A percentile compares a stretch with the other conserved stretches of the same genome.
Conservation (phyloP, 805 yeast species). For the Limtongia smithiae region DNA sequence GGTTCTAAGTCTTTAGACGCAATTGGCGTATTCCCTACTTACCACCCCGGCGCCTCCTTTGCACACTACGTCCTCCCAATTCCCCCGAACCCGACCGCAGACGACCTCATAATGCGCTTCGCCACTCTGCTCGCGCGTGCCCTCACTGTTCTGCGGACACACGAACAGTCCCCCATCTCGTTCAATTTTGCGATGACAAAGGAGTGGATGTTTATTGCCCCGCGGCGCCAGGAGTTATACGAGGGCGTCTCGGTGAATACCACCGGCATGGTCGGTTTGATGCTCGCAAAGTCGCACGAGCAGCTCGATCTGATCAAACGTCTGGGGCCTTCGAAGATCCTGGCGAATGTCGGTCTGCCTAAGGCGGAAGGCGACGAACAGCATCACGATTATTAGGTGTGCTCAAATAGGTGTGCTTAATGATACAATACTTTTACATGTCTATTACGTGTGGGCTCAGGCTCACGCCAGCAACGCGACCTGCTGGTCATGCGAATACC, state of each 20-base stretch:
- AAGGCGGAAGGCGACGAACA: slow-evolving; percentile 27
- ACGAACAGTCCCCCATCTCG: slow-evolving; percentile 45
- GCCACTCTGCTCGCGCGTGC: slow-evolving; percentile 68
- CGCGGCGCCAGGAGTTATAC: slow-evolving; percentile 60
- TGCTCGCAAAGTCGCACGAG: slow-evolving; percentile 66
- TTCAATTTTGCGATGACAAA: slow-evolving; percentile 81
- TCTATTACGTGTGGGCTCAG: not conserved
- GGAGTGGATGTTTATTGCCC: slow-evolving; percentile 82
- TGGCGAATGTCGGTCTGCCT: slow-evolving; percentile 65
- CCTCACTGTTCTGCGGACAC: slow-evolving; percentile 51
- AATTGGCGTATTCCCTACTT: slow-evolving; percentile 53
- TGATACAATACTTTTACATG: not conserved
- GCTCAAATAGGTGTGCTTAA: not conserved
- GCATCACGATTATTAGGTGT: slow-evolving; percentile 19
- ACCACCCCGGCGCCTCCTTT: slow-evolving; percentile 60
- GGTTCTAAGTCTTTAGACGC: slow-evolving; percentile 10
- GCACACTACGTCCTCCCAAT: slow-evolving; percentile 79
- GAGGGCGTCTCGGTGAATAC: slow-evolving; percentile 67
- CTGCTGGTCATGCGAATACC: slow-evolving; percentile 60
- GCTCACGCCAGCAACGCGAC: slow-evolving; percentile 30
- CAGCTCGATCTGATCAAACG: slow-evolving; percentile 48
- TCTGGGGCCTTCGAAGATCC: slow-evolving; percentile 44
- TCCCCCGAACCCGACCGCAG: slow-evolving; percentile 44
- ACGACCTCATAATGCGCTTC: slow-evolving; percentile 67
- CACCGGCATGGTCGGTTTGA: slow-evolving; percentile 73